Base-by-base conservation (phyloP, 75 land plant genomes). In the Cryptomeria japonica region DNA sequence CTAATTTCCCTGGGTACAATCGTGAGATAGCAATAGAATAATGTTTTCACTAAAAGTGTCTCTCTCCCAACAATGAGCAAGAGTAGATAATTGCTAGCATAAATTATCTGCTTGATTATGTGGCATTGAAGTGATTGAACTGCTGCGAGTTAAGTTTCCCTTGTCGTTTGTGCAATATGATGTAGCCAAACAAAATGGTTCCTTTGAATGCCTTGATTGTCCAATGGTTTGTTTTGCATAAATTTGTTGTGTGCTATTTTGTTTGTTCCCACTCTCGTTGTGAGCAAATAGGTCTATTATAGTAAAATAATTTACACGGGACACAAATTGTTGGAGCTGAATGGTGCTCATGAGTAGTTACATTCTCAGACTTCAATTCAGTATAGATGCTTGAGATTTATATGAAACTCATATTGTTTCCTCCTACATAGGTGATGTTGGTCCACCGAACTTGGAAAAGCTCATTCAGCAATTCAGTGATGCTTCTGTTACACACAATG, bases 371-470 rank as follows among this genome's bases (percentile, higher is more conserved):
- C 44, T 80, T 80, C 31, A 2, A 5, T 44, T 80, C 44, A 22
- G 3, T 37, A 3, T 82, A 2, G n/a, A 10, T 82, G 46, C 37
- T 75, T 32, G 84, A 12, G 3, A 31, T 44, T 9, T 44, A 25
- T 44, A 18, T 28, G n/a, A 82, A 82, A 44, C 28, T n/a, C 12
- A 82, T 82, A 38, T 82, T 44, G 28, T 41, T 82, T 44, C 41
- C 41, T 19, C 32, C 32, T 22, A 10, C 44, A 42, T 49, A 80
- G 83, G 83, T 80, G 83, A 80, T 42, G 83, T 42, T 80, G 83
- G 83, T 80, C 83, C 83, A 41, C 83, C 83, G 42, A 41, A 80
- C n/a, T 80, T 80, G 83, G 83, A 39, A 80, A 80, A 46, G 28
- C 44, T 80, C 47, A 80, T 80, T 80, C 83, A 80, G 47, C 47